Conservation (phyloP, 768 basidiomycete species). For the Serendipita sp. region DNA sequence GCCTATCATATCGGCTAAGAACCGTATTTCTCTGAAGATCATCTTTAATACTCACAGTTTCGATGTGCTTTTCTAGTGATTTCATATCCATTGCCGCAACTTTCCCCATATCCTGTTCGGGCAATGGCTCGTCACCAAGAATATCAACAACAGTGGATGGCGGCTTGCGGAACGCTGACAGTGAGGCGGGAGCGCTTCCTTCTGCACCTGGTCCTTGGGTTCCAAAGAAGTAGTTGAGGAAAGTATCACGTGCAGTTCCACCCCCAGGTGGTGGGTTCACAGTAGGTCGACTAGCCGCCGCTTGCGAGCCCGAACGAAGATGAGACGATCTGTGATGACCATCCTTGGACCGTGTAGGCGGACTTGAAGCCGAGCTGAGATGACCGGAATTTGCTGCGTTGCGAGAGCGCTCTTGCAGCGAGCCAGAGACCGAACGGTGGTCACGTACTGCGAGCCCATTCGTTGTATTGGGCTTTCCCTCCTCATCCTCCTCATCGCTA, state of each 20-base stretch:
- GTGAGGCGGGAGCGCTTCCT: conserved; percentile 34
- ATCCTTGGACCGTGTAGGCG: conserved; percentile 11
- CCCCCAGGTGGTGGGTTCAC: neutral
- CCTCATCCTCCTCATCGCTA: conserved; percentile 48
- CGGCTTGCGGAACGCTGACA: conserved; percentile 9
- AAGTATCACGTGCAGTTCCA: conserved; percentile 65
- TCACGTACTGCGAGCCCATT: conserved; percentile 39
- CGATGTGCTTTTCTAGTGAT: conserved; percentile 91
- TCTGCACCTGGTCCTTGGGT: conserved; percentile 55
- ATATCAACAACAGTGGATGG: conserved; percentile 10
- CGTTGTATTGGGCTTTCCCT: conserved; percentile 31
- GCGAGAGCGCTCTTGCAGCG: conserved; percentile 57
- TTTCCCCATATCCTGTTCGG: conserved; percentile 53
- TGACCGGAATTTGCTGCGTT: conserved; percentile 18
- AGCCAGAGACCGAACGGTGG: conserved; percentile 59
- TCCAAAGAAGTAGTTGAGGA: conserved; percentile 96
- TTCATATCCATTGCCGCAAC: conserved; percentile 96
- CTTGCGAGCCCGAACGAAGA: neutral
- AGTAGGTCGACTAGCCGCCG: neutral
- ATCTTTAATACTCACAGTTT: conserved; percentile 55
- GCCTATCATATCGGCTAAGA: conserved; percentile 21
- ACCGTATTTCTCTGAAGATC: conserved; percentile 1
- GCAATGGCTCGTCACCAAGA: conserved; percentile 24
- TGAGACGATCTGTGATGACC: neutral
- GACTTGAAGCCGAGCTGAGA: conserved; percentile 20